Base-by-base conservation (phyloP, 1,284 basidiomycete genomes). In the Meira miltonrushii region DNA sequence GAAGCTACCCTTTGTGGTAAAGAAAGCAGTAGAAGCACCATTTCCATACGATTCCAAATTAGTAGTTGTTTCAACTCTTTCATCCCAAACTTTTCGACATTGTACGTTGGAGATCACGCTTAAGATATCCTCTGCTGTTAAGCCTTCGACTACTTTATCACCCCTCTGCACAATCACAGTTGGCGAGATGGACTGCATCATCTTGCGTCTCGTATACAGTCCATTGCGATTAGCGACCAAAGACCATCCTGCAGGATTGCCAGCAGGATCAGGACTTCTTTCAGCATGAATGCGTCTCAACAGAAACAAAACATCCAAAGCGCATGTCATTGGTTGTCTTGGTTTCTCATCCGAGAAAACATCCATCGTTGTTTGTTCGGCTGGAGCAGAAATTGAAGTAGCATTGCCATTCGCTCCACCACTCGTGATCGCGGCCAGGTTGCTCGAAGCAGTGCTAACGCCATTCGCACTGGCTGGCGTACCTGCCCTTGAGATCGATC, bases 111-210 rank as follows among this genome's bases (percentile, higher is more conserved):
- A 84, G 58, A 88, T 86, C 6, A 84, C 83, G 21, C 92, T 82
- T 12, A 89, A 83, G 48, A 79, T 55, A 73, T 98, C 94, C 71
- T 96, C 94, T 0, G 93, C 93, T 0, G 91, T 89, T 9, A 95
- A 85, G 1, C 94, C 93, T 75, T 97, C 89, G 50, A 98, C 88
- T 61, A 98, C 90, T 78, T 92, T 89, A 75, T 89, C 88, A 0
- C 90, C 91, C 61, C 87, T 88, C 74, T 93, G 88, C 3, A 97
- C 86, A 0, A 90, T 89, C 49, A 95, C 85, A 46, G 85, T 82
- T 8, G 87, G 83, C 8, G 92, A 95, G 13, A 96, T 85, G 55
- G 88, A 86, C 1, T 87, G 82, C 10, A 87, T 85, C 15, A 87
- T 77, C 70, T 88, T 88, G 65, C 87, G 86, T 63, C 90, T 86